Base-by-base conservation (phyloP, 306 rosid genomes). In the Quillaja saponaria region DNA sequence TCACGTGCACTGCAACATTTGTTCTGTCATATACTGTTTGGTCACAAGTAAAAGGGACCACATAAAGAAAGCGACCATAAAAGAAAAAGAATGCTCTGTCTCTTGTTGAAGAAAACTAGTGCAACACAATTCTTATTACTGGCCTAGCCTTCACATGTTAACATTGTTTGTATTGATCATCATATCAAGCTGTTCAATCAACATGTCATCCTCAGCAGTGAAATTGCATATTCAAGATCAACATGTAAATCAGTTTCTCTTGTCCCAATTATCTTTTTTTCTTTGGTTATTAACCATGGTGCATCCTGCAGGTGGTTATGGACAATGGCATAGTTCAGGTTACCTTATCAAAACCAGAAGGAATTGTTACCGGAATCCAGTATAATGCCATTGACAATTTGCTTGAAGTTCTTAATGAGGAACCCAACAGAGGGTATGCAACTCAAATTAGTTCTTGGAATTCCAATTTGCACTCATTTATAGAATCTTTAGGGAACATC, bases 311-410 rank as follows among this genome's bases (percentile, higher is more conserved):
- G 99, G 96, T 89, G 70, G 84, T 85, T 75, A 82, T 92, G 87
- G 99, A 86, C 67, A 92, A 92, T 82, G 99, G 99, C 54, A 81
- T 92, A 64, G 52, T 81, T 59, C 95, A 92, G 71, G 90, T 92
- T 6, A 86, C 95, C 3, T 72, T 92, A 54, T 84, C 99, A 20
- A 87, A 82, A 34, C 96, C 99, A 0, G 96, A 53, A 53, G 99
- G 96, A 53, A 86, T 89, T 71, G 80, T 92, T 52, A 92, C 91
- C 8, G 94, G 90, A 13, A 84, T 92, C 58, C 79, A 79, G 35
- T 92, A 86, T 61, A 72, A 81, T 31, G 91, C 94, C 41, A 69
- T 89, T 28, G 87, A 84, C 70, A 92, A 89, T 86, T 74, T 84
- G 80, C 96, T 92, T 59, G 99, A 92, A 68, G 87, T 84, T 77